phyloP scores from a whole-genome alignment of 768 basidiomycete species.

The Amyloporia xantha region DNA sequence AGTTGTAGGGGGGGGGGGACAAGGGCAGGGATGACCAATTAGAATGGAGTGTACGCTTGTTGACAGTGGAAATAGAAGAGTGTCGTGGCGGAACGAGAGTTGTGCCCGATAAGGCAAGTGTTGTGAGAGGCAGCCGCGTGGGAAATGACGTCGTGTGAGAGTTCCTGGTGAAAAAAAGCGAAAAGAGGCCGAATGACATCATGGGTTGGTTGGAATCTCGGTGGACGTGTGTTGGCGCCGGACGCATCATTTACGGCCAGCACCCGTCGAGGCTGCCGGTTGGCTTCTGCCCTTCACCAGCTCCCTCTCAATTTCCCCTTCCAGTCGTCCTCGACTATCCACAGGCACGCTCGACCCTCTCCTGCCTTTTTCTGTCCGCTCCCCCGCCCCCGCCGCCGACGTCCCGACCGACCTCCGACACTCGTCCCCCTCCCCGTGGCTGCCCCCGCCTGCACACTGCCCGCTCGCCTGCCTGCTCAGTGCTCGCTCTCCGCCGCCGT shows the following conservation, averaged over 20 bases:
- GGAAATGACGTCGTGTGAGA: slow-evolving; percentile 19
- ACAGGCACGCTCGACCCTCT: slow-evolving; percentile 32
- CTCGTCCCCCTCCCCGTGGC: slow-evolving; percentile 32
- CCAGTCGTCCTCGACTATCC: slow-evolving; percentile 21
- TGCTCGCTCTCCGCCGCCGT: slow-evolving; percentile 7
- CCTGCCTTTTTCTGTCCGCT: slow-evolving; percentile 4
- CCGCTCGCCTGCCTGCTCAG: no score
- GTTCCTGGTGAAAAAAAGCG: neutral
- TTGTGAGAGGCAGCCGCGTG: slow-evolving; percentile 8
- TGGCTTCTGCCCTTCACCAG: slow-evolving; percentile 12
- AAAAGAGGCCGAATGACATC: slow-evolving; percentile 16
- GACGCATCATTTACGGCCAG: slow-evolving; percentile 14
- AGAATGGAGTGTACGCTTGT: neutral
- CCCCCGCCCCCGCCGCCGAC: slow-evolving; percentile 2
- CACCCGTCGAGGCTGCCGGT: slow-evolving; percentile 8
- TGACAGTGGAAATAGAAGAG: neutral
- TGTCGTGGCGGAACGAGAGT: neutral
- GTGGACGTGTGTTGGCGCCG: slow-evolving; percentile 15
- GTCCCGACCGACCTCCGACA: slow-evolving; percentile 19
- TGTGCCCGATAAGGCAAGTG: neutral
- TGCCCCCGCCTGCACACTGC: neutral
- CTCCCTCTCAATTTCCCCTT: slow-evolving; percentile 19
- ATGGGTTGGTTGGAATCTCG: slow-evolving; percentile 11
- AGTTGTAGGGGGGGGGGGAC: slow-evolving; percentile 23
- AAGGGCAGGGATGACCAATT: slow-evolving; percentile 2